A percentile compares a stretch with the other conserved stretches of the same genome.
These are phyloP conservation scores for Cordyceps cicadae DNA, from an alignment of 2,329 filamentous ascomycete species.

Conservation along the genomic window DNA sequence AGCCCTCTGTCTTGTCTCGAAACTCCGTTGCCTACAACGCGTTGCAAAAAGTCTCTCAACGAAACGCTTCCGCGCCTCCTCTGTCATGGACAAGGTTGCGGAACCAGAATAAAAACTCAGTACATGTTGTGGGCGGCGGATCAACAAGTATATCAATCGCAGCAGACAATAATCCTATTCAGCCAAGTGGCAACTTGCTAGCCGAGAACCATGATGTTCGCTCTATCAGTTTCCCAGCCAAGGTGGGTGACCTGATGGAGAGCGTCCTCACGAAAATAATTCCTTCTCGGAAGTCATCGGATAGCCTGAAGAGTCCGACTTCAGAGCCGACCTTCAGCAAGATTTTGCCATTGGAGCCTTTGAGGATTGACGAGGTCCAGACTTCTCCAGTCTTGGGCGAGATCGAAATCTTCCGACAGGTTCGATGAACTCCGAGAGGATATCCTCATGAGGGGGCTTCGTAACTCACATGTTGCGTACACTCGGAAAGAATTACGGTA, in stretches of 20 bases:
- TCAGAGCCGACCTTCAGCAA: neutral
- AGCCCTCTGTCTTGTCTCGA: neutral
- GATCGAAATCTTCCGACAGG: neutral
- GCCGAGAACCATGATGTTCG: neutral
- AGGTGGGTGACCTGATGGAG: neutral
- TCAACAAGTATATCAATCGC: neutral
- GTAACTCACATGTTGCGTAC: too few relatives aligned
- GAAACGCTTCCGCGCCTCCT: constrained; percentile 16
- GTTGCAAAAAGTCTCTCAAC: constrained; percentile 10
- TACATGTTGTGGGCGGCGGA: neutral
- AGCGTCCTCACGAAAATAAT: neutral
- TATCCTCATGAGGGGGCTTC: too few relatives aligned
- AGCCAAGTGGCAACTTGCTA: neutral
- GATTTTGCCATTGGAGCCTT: neutral
- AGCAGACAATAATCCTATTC: neutral
- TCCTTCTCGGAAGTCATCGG: neutral
- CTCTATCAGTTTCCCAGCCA: neutral
- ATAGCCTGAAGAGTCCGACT: neutral
- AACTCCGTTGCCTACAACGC: neutral
- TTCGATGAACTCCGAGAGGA: neutral
- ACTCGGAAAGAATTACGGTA: neutral
- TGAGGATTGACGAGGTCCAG: constrained; percentile 1
- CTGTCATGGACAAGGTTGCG: constrained; percentile 28
- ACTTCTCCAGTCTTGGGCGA: constrained; percentile 2
- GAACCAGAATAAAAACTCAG: constrained; percentile 15